phyloP scores from a whole-genome alignment of 306 rosid genomes.

The Casuarina cunninghamiana region DNA sequence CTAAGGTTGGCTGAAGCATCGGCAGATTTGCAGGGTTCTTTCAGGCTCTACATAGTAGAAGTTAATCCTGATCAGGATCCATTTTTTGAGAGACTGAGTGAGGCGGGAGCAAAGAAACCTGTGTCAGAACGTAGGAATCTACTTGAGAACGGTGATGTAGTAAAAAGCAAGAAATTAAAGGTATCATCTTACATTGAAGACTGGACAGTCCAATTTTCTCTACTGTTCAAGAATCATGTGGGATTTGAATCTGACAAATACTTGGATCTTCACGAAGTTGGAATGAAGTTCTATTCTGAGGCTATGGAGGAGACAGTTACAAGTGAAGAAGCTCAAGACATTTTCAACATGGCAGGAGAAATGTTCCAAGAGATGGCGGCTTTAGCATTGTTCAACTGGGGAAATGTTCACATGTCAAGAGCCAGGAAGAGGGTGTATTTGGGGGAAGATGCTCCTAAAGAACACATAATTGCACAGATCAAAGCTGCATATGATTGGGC shows the following conservation, averaged over 20 bases:
- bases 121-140: conserved; percentile 13
- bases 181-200: conserved; percentile 76
- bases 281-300: conserved; percentile 87
- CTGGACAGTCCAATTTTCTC: conserved; percentile 82
- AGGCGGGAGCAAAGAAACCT: conserved; percentile 26
- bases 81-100: conserved; percentile 47
- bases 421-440: conserved; percentile 75
- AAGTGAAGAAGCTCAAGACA: conserved; percentile 81
- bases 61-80: conserved; percentile 66
- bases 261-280: conserved; percentile 80
- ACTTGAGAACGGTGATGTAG: conserved; percentile 40
- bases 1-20: conserved; percentile 74
- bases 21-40: conserved; percentile 51
- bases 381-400: conserved; percentile 93
- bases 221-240: conserved; percentile 68
- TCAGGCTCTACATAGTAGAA: conserved; percentile 67
- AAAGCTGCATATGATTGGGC: conserved; percentile 69
- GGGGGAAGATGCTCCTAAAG: conserved; percentile 60
- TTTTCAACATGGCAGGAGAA: conserved; percentile 70
- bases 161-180: conserved; percentile 45
- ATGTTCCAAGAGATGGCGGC: conserved; percentile 95
- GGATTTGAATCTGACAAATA: conserved; percentile 78
- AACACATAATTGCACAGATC: conserved; percentile 42
- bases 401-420: conserved; percentile 82
- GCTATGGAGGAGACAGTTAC: conserved; percentile 92